These are phyloP conservation scores for Sphagnurus paluster DNA, from an alignment of 1,284 basidiomycete species.

Conservation along the genomic window DNA sequence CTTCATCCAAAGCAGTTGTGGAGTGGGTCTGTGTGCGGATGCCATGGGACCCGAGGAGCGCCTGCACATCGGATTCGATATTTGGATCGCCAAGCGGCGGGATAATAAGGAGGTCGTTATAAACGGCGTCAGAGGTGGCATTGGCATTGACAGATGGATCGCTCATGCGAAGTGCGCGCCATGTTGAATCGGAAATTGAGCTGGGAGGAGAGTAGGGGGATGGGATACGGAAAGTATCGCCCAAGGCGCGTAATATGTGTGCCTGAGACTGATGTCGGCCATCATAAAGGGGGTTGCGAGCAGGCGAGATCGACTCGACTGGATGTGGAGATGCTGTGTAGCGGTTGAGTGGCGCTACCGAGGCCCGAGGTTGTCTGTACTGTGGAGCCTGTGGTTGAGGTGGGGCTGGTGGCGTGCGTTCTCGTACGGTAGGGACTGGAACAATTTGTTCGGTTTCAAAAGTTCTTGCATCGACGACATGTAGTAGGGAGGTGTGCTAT, in stretches of 20 bases:
- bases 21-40: conserved; percentile 30
- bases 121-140: conserved; percentile 30
- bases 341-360: conserved; percentile 7
- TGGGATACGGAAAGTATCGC: conserved; percentile 57
- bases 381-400: conserved; percentile 6
- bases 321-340: conserved; percentile 9
- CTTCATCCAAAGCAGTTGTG: conserved; percentile 25
- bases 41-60: conserved; percentile 50
- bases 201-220: conserved; percentile 35
- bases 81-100: conserved; percentile 57
- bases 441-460: conserved; percentile 76
- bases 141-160: conserved; percentile 15
- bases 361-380: conserved; percentile 10
- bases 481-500: conserved; percentile 74
- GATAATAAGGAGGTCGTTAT: conserved; percentile 49
- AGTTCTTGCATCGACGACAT: conserved; percentile 78
- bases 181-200: conserved; percentile 40
- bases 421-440: conserved; percentile 48
- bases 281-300: conserved; percentile 1
- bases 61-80: conserved; percentile 61
- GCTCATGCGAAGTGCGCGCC: conserved; percentile 31
- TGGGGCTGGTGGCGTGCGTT: conserved; percentile 18
- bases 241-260: conserved; percentile 47
- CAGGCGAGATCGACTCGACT: conserved; percentile 13
- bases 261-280: conserved; percentile 8